phyloP scores from a whole-genome alignment of 805 yeast genomes.

The Myxozyma mucilagina region DNA sequence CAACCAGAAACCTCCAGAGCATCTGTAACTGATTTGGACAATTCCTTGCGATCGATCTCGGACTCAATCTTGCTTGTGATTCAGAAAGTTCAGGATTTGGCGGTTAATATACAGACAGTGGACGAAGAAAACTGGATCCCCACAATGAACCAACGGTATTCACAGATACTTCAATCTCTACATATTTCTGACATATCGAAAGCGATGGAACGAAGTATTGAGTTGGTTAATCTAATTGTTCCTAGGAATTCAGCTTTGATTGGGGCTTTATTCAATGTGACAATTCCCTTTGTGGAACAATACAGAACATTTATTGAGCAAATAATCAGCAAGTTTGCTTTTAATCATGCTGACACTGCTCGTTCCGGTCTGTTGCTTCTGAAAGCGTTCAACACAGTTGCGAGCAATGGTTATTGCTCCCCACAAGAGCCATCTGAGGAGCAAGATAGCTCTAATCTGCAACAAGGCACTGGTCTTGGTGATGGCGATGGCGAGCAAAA shows the following conservation, averaged over 20 bases:
- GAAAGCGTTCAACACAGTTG: conserved; percentile 56
- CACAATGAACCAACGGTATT: not conserved
- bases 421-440: conserved; percentile 75
- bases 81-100: conserved; percentile 51
- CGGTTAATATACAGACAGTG: conserved; percentile 39
- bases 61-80: conserved; percentile 64
- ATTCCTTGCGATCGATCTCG: conserved; percentile 51
- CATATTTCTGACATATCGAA: conserved; percentile 44
- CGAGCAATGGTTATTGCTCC: conserved; percentile 86
- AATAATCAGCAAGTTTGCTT: conserved; percentile 49
- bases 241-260: conserved; percentile 42
- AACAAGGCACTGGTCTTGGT: conserved; percentile 90
- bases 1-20: not conserved
- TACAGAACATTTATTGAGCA: conserved; percentile 54
- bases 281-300: conserved; percentile 63
- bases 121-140: conserved; percentile 71
- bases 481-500: conserved; percentile 88
- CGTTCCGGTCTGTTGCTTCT: conserved; percentile 64
- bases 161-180: conserved; percentile 46
- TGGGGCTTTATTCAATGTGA: conserved; percentile 45
- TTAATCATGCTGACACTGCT: conserved; percentile 55
- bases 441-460: conserved; percentile 60
- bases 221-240: conserved; percentile 42
- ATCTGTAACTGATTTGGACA: conserved; percentile 42
- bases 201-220: conserved; percentile 44